Percentiles rank a stretch among this genome's conserved stretches.
These are phyloP conservation scores for Gnomoniopsis smithogilvyi DNA, from an alignment of 2,329 filamentous ascomycete species.

Conservation along the genomic window DNA sequence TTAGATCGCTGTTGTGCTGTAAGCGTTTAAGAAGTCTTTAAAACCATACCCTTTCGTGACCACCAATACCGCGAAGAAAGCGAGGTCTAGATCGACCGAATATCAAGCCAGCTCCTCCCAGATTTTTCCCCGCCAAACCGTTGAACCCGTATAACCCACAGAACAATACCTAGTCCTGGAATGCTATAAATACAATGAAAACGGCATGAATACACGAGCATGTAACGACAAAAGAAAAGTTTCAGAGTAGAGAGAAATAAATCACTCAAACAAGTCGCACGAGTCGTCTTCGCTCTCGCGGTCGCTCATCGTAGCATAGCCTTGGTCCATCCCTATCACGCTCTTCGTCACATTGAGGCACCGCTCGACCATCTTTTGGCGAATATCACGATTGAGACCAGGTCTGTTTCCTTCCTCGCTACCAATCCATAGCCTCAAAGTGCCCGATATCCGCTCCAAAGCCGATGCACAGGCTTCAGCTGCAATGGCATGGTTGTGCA, in stretches of 20 bases:
- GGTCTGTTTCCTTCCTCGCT: constrained; percentile 47
- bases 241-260: not conserved
- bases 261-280: constrained; percentile 11
- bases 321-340: constrained; percentile 59
- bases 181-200: constrained; percentile 12
- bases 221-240: not conserved
- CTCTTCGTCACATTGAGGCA: constrained; percentile 55
- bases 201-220: not conserved
- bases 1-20: too few species aligned
- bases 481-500: constrained; percentile 45
- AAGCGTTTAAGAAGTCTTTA: too few species aligned
- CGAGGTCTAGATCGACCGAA: not conserved
- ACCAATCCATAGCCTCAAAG: constrained; percentile 60
- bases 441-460: constrained; percentile 56
- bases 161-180: not conserved
- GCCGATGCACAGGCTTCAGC: constrained; percentile 44
- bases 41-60: too few species aligned
- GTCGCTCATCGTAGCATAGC: constrained; percentile 58
- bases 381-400: constrained; percentile 48
- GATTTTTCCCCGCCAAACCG: not conserved
- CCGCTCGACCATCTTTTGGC: constrained; percentile 51
- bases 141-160: not conserved
- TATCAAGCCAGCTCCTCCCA: not conserved
- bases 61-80: too few species aligned
- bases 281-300: constrained; percentile 33